These are phyloP conservation scores for Xylariaceae sp. DNA, from an alignment of 2,329 filamentous ascomycete genomes.

Conservation along the genomic window DNA sequence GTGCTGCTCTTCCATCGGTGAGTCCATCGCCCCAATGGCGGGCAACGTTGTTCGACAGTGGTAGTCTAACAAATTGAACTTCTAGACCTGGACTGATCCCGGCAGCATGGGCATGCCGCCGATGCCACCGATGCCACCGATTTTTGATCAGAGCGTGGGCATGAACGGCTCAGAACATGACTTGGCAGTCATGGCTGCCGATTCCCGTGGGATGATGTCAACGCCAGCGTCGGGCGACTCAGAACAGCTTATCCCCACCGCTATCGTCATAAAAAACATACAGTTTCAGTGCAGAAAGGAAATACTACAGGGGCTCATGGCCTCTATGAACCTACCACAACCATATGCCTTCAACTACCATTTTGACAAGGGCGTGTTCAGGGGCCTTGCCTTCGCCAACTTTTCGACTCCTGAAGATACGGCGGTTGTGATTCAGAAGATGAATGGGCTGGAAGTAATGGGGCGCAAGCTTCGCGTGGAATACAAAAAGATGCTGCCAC, in stretches of 20 bases:
- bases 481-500: constrained; percentile 98
- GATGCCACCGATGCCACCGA: constrained; percentile 33
- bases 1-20: constrained; percentile 67
- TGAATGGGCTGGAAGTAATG: constrained; percentile 95
- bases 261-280: constrained; percentile 99
- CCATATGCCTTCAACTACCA: constrained; percentile 99
- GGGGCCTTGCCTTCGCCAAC: constrained; percentile 94
- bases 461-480: constrained; percentile 92
- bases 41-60: no score
- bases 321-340: constrained; percentile 84
- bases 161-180: constrained; percentile 38
- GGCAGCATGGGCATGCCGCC: constrained; percentile 38
- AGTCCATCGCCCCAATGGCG: constrained; percentile 38
- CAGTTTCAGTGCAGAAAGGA: constrained; percentile 98
- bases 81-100: constrained; percentile 51
- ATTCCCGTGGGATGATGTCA: constrained; percentile 37
- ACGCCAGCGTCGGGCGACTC: constrained; percentile 48
- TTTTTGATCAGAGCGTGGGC: constrained; percentile 33
- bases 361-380: constrained; percentile 96
- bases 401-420: constrained; percentile 96
- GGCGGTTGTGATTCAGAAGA: constrained; percentile 79
- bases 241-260: constrained; percentile 93
- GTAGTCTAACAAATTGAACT: constrained; percentile 7
- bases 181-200: constrained; percentile 26
- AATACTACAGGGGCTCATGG: constrained; percentile 87